Evolutionary conservation across 352 stramenopile genomes (phyloP).

Genomic region (Phytophthora tubulina): DNA sequence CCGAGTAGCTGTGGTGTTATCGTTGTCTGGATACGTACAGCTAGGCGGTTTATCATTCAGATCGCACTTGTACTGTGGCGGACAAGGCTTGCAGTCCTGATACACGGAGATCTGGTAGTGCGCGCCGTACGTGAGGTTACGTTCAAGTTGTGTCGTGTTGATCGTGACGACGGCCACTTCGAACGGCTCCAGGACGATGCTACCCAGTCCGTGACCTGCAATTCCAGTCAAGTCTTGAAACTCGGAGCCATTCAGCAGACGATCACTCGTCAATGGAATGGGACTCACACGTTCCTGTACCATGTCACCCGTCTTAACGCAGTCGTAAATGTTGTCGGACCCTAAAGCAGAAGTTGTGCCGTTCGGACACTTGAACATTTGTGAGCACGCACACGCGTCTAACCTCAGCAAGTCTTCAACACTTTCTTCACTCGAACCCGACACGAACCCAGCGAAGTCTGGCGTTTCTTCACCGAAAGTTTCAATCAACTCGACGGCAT

Average conservation of each 20-base stretch:
- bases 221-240: slow-evolving; percentile 84
- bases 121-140: slow-evolving; percentile 96
- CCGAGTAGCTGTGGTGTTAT: slow-evolving; percentile 50
- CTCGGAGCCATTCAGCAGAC: slow-evolving; percentile 67
- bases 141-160: slow-evolving; percentile 89
- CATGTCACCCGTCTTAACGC: slow-evolving; percentile 90
- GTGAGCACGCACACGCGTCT: slow-evolving; percentile 94
- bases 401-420: slow-evolving; percentile 69
- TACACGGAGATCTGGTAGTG: slow-evolving; percentile 97
- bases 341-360: slow-evolving; percentile 83
- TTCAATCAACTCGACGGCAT: slow-evolving; percentile 88
- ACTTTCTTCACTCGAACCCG: slow-evolving; percentile 31
- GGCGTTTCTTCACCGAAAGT: slow-evolving; percentile 87
- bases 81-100: slow-evolving; percentile 96
- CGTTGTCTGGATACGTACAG: slow-evolving; percentile 76
- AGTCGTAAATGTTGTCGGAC: slow-evolving; percentile 87
- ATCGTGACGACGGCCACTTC: slow-evolving; percentile 95
- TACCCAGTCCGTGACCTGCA: slow-evolving; percentile 57
- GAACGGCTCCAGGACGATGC: slow-evolving; percentile 84
- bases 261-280: slow-evolving; percentile 66
- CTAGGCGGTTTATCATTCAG: slow-evolving; percentile 39
- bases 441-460: slow-evolving; percentile 76
- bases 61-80: slow-evolving; percentile 92
- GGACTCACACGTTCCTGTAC: slow-evolving; percentile 90
- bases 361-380: slow-evolving; percentile 95